Conservation (phyloP, 257 asterid genomes). For the Nyctanthes arbortristis region DNA sequence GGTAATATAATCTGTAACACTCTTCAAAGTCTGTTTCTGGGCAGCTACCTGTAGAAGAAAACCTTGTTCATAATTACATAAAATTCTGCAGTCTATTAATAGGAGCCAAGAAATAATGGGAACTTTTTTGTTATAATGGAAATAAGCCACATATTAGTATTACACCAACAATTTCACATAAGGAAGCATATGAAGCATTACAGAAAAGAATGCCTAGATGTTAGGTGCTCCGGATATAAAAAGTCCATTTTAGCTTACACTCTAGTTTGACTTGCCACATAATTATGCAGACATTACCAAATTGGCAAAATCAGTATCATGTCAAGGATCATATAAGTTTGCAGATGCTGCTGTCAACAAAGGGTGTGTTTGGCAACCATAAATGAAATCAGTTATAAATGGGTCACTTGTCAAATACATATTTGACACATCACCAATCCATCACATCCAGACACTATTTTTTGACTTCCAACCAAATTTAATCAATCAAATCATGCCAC, state of each 20-base stretch:
- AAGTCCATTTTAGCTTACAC: neutral
- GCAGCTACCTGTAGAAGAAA: conserved; percentile 58
- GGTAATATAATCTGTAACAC: conserved; percentile 62
- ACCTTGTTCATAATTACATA: neutral
- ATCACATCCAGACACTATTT: no score
- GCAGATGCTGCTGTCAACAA: neutral
- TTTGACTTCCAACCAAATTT: no score
- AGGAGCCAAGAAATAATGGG: neutral
- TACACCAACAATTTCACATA: neutral
- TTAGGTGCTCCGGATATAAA: neutral
- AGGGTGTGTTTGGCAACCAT: no score
- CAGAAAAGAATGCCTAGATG: neutral
- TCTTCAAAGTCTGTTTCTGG: conserved; percentile 65
- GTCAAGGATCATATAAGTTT: neutral
- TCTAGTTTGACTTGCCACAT: no score
- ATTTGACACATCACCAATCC: no score
- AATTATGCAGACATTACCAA: neutral
- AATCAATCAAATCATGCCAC: no score
- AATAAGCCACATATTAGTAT: neutral
- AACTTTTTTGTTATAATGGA: neutral
- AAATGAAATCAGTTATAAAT: no score
- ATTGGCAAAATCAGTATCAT: neutral
- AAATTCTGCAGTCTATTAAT: neutral
- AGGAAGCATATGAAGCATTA: neutral
- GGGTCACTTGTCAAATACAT: no score